Conservation (phyloP, 805 yeast genomes). For the Ogataea haglerorum region DNA sequence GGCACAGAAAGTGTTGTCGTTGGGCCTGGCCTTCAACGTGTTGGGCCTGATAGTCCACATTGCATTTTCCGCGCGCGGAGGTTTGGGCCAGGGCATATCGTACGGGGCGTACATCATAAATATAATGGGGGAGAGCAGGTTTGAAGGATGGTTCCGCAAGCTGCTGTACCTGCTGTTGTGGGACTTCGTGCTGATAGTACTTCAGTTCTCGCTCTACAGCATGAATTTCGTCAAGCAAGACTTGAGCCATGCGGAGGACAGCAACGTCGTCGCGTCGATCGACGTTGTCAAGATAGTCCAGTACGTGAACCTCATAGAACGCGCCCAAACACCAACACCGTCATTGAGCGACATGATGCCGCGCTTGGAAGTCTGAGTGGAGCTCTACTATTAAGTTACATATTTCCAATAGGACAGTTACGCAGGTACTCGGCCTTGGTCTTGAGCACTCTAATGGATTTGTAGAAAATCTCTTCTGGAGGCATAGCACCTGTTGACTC, state of each 20-base stretch:
- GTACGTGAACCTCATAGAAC: background rate
- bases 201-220: constrained; percentile 31
- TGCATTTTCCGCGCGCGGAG: constrained; percentile 30
- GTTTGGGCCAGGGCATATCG: constrained; percentile 24
- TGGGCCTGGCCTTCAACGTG: constrained; percentile 23
- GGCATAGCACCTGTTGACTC: constrained; percentile 97
- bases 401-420: constrained; percentile 65
- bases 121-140: constrained; percentile 43
- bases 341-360: constrained; percentile 7
- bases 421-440: constrained; percentile 80
- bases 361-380: constrained; percentile 1
- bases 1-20: constrained; percentile 30
- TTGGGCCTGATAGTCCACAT: constrained; percentile 35
- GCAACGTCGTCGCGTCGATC: constrained; percentile 10
- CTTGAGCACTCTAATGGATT: constrained; percentile 79
- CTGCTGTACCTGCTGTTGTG: constrained; percentile 25
- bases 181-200: constrained; percentile 30
- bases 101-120: constrained; percentile 42
- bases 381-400: constrained; percentile 8
- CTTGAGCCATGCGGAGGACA: constrained; percentile 23
- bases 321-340: constrained; percentile 15
- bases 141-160: constrained; percentile 26
- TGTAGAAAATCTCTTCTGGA: constrained; percentile 93
- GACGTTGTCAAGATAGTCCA: constrained; percentile 4
- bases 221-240: constrained; percentile 32